These are phyloP conservation scores for Scleromitrula shiraiana DNA, from an alignment of 2,329 filamentous ascomycete species.

Conservation along the genomic window DNA sequence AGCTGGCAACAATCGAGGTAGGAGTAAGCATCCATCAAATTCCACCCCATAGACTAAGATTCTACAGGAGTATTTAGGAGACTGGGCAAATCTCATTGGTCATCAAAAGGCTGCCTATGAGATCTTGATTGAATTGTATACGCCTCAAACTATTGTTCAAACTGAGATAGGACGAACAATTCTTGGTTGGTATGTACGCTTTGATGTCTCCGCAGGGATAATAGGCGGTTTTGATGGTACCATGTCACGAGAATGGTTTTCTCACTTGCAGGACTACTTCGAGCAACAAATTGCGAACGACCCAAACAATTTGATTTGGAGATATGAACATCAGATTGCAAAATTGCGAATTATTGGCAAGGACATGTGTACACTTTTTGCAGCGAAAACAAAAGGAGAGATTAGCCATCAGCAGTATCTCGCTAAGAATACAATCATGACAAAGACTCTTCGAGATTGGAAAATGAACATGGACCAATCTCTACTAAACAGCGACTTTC, in stretches of 20 bases:
- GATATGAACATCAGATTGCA: slow-evolving; percentile 59
- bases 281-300: slow-evolving; percentile 47
- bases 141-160: slow-evolving; percentile 64
- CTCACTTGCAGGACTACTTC: slow-evolving; percentile 43
- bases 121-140: slow-evolving; percentile 71
- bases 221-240: slow-evolving; percentile 71
- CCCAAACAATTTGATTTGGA: slow-evolving; percentile 56
- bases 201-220: slow-evolving; percentile 77
- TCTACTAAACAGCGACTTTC: slow-evolving; percentile 52
- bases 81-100: slow-evolving; percentile 89
- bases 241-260: slow-evolving; percentile 72
- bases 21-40: slow-evolving; percentile 17
- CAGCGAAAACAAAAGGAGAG: slow-evolving; percentile 55
- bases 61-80: slow-evolving; percentile 78
- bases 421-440: slow-evolving; percentile 49
- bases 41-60: slow-evolving; percentile 4
- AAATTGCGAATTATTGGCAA: slow-evolving; percentile 64
- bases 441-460: slow-evolving; percentile 40
- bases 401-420: slow-evolving; percentile 59
- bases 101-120: slow-evolving; percentile 86
- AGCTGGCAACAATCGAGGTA: slow-evolving; percentile 91
- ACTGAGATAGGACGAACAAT: slow-evolving; percentile 65
- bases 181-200: slow-evolving; percentile 82
- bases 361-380: slow-evolving; percentile 73
- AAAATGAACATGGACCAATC: slow-evolving; percentile 50